A percentile compares a stretch with the other conserved stretches of the same genome.
Evolutionary conservation across 2,329 filamentous ascomycete genomes (phyloP).

Genomic region (Fusarium clavum): DNA sequence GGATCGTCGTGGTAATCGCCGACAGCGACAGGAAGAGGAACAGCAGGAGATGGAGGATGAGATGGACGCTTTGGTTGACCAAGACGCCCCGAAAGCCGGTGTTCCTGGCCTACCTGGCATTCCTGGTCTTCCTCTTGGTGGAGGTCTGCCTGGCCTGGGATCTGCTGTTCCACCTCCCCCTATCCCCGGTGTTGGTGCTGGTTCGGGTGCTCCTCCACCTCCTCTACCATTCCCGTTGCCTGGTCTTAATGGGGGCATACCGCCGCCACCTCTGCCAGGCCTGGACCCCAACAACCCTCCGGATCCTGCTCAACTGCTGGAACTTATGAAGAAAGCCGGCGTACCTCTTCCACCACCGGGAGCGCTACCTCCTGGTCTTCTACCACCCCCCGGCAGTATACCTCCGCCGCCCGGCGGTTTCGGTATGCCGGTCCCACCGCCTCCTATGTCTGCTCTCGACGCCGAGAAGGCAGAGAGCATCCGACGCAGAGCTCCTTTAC

Average conservation of each 20-base stretch:
- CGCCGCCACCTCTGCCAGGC: conserved; percentile 64
- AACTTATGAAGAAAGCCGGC: conserved; percentile 74
- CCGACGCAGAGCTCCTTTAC: conserved; percentile 74
- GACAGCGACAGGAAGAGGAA: conserved; percentile 89
- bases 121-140: conserved; percentile 66
- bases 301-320: conserved; percentile 70
- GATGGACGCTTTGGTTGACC: conserved; percentile 90
- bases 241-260: conserved; percentile 58
- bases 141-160: conserved; percentile 57
- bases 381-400: conserved; percentile 55
- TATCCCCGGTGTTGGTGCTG: conserved; percentile 63
- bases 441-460: conserved; percentile 52
- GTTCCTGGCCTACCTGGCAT: conserved; percentile 62
- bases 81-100: conserved; percentile 71
- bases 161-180: conserved; percentile 57
- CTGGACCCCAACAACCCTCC: conserved; percentile 70
- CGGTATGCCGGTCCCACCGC: conserved; percentile 52
- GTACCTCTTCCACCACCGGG: conserved; percentile 69
- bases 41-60: conserved; percentile 95
- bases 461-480: conserved; percentile 50
- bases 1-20: conserved; percentile 81
- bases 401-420: conserved; percentile 51
- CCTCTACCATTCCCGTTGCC: conserved; percentile 68
- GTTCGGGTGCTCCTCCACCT: conserved; percentile 55
- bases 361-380: conserved; percentile 57